These are phyloP conservation scores for Blastomyces parvus DNA, from an alignment of 2,329 filamentous ascomycete genomes.

Conservation along the genomic window DNA sequence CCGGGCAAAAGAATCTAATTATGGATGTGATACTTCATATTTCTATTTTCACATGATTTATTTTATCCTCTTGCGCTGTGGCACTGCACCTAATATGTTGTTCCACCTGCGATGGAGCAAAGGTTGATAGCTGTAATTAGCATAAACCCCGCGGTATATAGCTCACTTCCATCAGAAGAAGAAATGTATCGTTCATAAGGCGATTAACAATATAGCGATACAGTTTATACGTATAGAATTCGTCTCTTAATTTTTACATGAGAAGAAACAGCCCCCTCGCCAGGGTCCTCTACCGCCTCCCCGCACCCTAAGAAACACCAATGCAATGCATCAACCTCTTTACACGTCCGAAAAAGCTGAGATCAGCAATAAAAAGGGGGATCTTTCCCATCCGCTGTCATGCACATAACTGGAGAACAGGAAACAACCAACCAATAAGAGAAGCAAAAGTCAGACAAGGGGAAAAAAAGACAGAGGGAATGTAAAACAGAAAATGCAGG, in stretches of 20 bases:
- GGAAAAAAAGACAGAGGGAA: no score
- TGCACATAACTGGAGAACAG: background rate
- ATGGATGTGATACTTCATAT: background rate
- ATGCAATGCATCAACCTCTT: background rate
- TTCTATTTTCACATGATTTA: background rate
- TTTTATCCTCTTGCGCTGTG: background rate
- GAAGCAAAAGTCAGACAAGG: background rate
- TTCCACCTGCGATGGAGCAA: background rate
- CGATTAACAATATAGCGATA: background rate
- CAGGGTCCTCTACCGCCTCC: background rate
- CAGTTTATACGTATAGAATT: background rate
- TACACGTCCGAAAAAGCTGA: background rate
- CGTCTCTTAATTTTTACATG: background rate
- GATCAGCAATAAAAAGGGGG: background rate
- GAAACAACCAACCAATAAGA: conserved; percentile 1
- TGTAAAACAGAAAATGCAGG: background rate
- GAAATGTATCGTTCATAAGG: background rate
- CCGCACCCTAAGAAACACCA: background rate
- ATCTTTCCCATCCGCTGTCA: no score
- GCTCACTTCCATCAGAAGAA: background rate
- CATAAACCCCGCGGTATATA: background rate
- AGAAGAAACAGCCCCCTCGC: background rate
- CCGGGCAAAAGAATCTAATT: background rate
- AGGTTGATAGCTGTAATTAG: background rate
- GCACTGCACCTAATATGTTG: background rate